Evolutionary conservation across 1,139 yeast genomes (phyloP), one percentile per base, ranked within the genome.

Genomic region (Taphrina betulina): DNA sequence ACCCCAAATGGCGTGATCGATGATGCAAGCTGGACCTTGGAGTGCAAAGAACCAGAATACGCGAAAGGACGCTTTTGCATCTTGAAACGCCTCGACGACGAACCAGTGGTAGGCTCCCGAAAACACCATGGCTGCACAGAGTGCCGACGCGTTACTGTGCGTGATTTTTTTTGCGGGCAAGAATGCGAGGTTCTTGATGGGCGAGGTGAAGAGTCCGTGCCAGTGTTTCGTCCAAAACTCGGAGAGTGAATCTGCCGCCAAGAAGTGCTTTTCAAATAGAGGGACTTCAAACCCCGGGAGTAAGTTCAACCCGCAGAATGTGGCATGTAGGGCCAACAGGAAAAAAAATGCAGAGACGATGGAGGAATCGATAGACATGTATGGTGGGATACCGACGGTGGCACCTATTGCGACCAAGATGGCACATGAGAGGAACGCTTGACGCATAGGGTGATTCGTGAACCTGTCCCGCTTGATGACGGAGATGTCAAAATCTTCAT

Each of bases 401-500:
- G 34, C 45, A n/a, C 29, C 36, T 10, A 50, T 31, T 17, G 46
- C 54, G 19, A 23, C 41, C 8, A 50, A 19, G n/a, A 50, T 17
- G 16, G 46, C 22, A 22, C 35, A 10, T 2, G 54, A 50, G 3
- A 50, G 24, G 5, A 40, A 41, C 19, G 54, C 54, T 33, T 50
- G 54, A 5, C 44, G 54, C 54, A 50, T 50, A 5, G 54, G 54
- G 17, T 50, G 54, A 16, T 41, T 50, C 12, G 46, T 50, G 34
- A 38, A 50, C 17, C 40, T 33, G 37, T 50, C 54, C 24, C 29
- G 29, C 14, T 50, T 34, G 29, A 50, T 50, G 54, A 50, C 54
- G 8, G 54, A 50, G 24, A 50, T 50, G 40, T 50, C 46, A 33
- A 50, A 50, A 35, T 50, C 54, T 33, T 50, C 54, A 23, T 50